Evolutionary conservation across 805 yeast genomes (phyloP).

Genomic region (Candida orba): DNA sequence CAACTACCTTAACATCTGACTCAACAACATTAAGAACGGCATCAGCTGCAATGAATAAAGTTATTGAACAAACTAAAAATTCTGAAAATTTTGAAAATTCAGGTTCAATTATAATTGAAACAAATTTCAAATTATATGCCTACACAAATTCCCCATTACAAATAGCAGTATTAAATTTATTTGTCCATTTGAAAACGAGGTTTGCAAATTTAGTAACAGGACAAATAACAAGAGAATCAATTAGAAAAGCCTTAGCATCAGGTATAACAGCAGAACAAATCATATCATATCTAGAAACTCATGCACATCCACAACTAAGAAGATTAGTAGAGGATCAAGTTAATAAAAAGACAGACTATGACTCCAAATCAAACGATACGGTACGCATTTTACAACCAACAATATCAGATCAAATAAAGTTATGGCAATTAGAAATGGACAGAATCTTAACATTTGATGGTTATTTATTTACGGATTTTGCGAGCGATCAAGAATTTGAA

Average conservation of each 20-base stretch:
- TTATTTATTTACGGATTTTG: conserved; percentile 79
- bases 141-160: conserved; percentile 92
- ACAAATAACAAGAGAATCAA: conserved; percentile 85
- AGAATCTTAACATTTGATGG: conserved; percentile 86
- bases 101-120: conserved; percentile 84
- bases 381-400: conserved; percentile 81
- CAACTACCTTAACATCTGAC: conserved; percentile 86
- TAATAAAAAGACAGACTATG: conserved; percentile 59
- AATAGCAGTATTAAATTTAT: conserved; percentile 83
- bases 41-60: conserved; percentile 67
- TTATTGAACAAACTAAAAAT: conserved; percentile 34
- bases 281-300: conserved; percentile 78
- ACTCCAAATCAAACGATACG: conserved; percentile 39
- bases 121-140: conserved; percentile 89
- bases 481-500: conserved; percentile 69
- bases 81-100: conserved; percentile 22
- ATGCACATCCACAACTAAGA: conserved; percentile 91
- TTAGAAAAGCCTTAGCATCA: conserved; percentile 71
- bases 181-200: conserved; percentile 78
- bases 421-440: conserved; percentile 96
- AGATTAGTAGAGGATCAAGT: conserved; percentile 62
- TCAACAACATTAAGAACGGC: conserved; percentile 65
- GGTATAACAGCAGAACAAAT: conserved; percentile 96
- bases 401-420: conserved; percentile 89
- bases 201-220: conserved; percentile 93